These are phyloP conservation scores for Xylariales sp. DNA, from an alignment of 2,329 filamentous ascomycete genomes.

Conservation along the genomic window DNA sequence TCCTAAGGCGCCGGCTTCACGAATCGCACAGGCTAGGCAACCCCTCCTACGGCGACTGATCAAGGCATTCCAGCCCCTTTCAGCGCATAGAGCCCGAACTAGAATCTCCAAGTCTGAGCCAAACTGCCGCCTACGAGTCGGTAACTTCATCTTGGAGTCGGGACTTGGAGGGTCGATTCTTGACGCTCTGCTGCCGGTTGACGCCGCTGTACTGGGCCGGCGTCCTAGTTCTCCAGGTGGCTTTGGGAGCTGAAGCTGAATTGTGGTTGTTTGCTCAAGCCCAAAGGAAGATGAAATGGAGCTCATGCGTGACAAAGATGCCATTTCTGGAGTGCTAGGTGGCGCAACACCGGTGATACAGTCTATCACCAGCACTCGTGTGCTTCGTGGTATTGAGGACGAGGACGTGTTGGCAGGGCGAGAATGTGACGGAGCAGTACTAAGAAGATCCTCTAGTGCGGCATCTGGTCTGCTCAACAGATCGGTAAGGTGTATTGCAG, in stretches of 20 bases:
- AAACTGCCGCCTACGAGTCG: slow-evolving; percentile 52
- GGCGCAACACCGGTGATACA: slow-evolving; percentile 53
- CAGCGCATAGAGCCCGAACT: slow-evolving; percentile 67
- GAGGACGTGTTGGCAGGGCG: slow-evolving; percentile 19
- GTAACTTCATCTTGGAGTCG: slow-evolving; percentile 49
- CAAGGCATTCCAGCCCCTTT: slow-evolving; percentile 69
- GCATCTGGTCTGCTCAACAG: slow-evolving; percentile 44
- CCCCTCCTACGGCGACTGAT: slow-evolving; percentile 63
- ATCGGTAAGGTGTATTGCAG: slow-evolving; percentile 53
- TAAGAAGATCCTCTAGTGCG: slow-evolving; percentile 43
- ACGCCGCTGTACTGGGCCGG: slow-evolving; percentile 23
- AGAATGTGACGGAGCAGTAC: slow-evolving; percentile 26
- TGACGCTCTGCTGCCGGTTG: slow-evolving; percentile 21
- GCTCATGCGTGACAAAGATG: slow-evolving; percentile 42
- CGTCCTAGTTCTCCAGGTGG: slow-evolving; percentile 16
- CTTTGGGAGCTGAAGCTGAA: slow-evolving; percentile 19
- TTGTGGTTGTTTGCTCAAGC: slow-evolving; percentile 19
- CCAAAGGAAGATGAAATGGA: slow-evolving; percentile 30
- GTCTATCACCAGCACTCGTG: slow-evolving; percentile 56
- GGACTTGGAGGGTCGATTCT: slow-evolving; percentile 25
- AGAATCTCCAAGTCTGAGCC: slow-evolving; percentile 66
- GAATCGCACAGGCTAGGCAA: slow-evolving; percentile 68
- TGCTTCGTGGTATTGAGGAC: slow-evolving; percentile 20
- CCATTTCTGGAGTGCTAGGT: slow-evolving; percentile 40
- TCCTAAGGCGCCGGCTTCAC: slow-evolving; percentile 67